phyloP scores from a whole-genome alignment of 225 moss, liverwort and hornwort species.

The Physcomitrium patens region DNA sequence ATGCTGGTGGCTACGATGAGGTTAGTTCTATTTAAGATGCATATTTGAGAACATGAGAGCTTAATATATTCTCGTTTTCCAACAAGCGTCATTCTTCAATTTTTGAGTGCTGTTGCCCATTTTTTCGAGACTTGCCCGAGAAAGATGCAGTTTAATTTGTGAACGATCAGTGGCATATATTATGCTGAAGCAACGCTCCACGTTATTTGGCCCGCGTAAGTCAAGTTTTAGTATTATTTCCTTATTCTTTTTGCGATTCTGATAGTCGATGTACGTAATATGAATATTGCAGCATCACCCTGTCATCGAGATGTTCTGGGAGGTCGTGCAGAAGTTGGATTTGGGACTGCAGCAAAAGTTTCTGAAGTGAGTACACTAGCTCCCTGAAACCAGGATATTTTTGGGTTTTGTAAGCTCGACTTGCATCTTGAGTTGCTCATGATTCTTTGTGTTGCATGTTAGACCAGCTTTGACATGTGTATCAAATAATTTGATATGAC shows the following conservation, averaged over 20 bases:
- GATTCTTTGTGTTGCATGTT: slow-evolving; percentile 11
- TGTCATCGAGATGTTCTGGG: slow-evolving; percentile 99
- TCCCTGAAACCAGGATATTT: slow-evolving; percentile 1
- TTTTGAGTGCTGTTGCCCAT: slow-evolving; percentile 20
- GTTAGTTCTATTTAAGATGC: slow-evolving; percentile 46
- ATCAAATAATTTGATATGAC: not conserved
- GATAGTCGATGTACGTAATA: slow-evolving; percentile 33
- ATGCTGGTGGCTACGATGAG: slow-evolving; percentile 95
- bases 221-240: slow-evolving; percentile 11
- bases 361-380: slow-evolving; percentile 72
- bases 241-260: slow-evolving; percentile 22
- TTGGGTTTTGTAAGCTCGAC: slow-evolving; percentile 11
- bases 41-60: not conserved
- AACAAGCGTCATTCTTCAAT: slow-evolving; percentile 2
- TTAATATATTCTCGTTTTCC: not conserved
- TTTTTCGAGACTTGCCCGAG: slow-evolving; percentile 4
- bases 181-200: slow-evolving; percentile 17
- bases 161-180: not conserved
- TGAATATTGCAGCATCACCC: slow-evolving; percentile 79
- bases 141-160: not conserved
- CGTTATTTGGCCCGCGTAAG: not conserved
- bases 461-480: not conserved
- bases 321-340: slow-evolving; percentile 87
- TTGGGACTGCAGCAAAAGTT: slow-evolving; percentile 88
- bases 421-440: slow-evolving; percentile 20